Percentiles rank a stretch among this genome's conserved stretches.
Evolutionary conservation across 1,139 yeast species (phyloP).

Genomic region (Saccharomyces uvarum): DNA sequence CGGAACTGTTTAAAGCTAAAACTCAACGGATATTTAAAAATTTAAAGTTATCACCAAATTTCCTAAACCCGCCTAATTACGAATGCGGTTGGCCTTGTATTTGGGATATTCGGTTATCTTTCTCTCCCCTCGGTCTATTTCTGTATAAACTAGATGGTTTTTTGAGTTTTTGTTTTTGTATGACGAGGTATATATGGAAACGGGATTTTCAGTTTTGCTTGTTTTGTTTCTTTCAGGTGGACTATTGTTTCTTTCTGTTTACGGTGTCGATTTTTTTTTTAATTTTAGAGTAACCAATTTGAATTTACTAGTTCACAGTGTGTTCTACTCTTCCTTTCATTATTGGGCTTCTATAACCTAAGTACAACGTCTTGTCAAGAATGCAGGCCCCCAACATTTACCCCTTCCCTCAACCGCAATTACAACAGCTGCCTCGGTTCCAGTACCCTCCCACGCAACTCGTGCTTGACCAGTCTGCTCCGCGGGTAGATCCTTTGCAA

Average conservation of each 20-base stretch:
- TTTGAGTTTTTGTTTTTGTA: not conserved
- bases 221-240: not conserved
- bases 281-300: too few relatives aligned
- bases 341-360: not conserved
- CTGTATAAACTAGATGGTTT: not conserved
- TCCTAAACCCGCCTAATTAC: not conserved
- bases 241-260: not conserved
- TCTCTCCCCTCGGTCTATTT: not conserved
- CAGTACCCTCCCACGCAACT: not conserved
- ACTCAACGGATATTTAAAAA: not conserved
- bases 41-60: not conserved
- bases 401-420: not conserved
- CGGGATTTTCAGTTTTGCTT: not conserved
- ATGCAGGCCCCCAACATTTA: not conserved
- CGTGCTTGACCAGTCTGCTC: not conserved
- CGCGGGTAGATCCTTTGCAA: not conserved
- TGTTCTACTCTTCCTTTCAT: not conserved
- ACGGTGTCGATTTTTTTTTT: not conserved
- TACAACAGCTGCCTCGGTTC: not conserved
- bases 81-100: not conserved
- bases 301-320: too few relatives aligned
- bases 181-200: not conserved
- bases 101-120: not conserved
- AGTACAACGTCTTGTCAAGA: not conserved
- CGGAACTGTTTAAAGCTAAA: not conserved